Conservation (phyloP, 2,329 filamentous ascomycete species). For the Metarhizium rileyi region DNA sequence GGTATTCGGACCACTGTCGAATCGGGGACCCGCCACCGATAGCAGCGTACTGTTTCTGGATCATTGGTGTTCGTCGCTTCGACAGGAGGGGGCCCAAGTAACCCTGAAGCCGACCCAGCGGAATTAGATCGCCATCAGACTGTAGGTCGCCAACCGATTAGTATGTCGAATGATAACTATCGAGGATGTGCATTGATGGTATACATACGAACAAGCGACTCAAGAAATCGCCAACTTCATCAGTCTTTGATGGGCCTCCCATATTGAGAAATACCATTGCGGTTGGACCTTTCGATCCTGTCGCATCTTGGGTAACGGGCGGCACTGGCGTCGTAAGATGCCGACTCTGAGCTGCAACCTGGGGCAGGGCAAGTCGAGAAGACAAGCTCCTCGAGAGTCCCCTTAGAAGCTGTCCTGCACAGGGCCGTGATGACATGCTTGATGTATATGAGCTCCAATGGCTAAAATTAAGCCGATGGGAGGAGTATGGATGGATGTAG, state of each 20-base stretch:
- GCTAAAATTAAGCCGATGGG: neutral
- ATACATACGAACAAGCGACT: slow-evolving; percentile 77
- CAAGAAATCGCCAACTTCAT: slow-evolving; percentile 83
- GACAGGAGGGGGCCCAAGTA: slow-evolving; percentile 88
- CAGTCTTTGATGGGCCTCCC: slow-evolving; percentile 83
- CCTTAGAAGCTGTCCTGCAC: slow-evolving; percentile 20
- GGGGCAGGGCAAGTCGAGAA: slow-evolving; percentile 19
- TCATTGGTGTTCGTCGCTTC: slow-evolving; percentile 83
- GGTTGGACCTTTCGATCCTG: slow-evolving; percentile 67
- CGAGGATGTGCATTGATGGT: neutral
- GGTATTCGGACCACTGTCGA: slow-evolving; percentile 94
- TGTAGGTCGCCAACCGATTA: slow-evolving; percentile 25
- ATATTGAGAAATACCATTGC: slow-evolving; percentile 99
- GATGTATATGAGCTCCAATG: neutral
- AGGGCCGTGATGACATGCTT: slow-evolving; percentile 23
- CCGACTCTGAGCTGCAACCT: slow-evolving; percentile 21
- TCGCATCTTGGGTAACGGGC: slow-evolving; percentile 70
- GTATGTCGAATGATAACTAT: neutral
- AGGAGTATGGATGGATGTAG: neutral
- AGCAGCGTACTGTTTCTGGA: slow-evolving; percentile 86
- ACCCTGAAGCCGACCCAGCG: slow-evolving; percentile 81
- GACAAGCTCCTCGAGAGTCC: slow-evolving; percentile 16
- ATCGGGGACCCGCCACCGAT: slow-evolving; percentile 98
- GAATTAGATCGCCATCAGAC: slow-evolving; percentile 91
- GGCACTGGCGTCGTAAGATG: slow-evolving; percentile 41